Base-by-base conservation (phyloP, 148 eudicot genomes). In the Gaultheria prostrata region DNA sequence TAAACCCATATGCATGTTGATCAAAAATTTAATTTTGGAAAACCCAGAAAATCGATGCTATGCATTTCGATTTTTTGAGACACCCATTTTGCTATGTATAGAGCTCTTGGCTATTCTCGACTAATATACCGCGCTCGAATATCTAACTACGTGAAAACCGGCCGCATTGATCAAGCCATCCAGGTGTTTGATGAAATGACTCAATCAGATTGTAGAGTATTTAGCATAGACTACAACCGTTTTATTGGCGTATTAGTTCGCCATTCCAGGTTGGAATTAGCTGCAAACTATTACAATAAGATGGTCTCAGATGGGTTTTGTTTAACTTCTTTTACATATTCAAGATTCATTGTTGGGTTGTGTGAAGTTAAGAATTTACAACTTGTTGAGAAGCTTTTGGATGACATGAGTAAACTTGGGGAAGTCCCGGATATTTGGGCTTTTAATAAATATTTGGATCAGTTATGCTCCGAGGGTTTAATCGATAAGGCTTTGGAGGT, bases 121-220 rank as follows among this genome's bases (percentile, higher is more conserved):
- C 90, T 90, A 81, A 85, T 89, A 79, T 97, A 95, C 80, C 93
- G 99, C 76, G 85, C 96, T 30, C 90, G 88, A 61, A 97, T 95
- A 35, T 91, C 98, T 3, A 87, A 93, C 82, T 90, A 84, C 85
- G 98, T 97, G 20, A 97, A 93, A 87, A 89, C 92, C n/a, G 99
- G 99, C 74, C 86, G 88, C 28, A 88, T 97, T 49, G 92, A 93
- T 80, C 85, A 92, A 89, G 98, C 98, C 26, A 86, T 95, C 90
- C 89, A 92, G 56, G 89, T 91, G 82, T 97, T 95, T 81, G 95
- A 97, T 70, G 92, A 97, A 89, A 95, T 97, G 99, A 84, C 95
- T 79, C 88, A 87, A 33, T 91, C 99, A 35, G 88, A 93, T 56
- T 97, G 98, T 61, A 89, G 95, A 28, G 92, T 95, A 21, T 95